Evolutionary conservation across 1,284 basidiomycete species (phyloP).

Genomic region (Cutaneotrichosporon dermatis): DNA sequence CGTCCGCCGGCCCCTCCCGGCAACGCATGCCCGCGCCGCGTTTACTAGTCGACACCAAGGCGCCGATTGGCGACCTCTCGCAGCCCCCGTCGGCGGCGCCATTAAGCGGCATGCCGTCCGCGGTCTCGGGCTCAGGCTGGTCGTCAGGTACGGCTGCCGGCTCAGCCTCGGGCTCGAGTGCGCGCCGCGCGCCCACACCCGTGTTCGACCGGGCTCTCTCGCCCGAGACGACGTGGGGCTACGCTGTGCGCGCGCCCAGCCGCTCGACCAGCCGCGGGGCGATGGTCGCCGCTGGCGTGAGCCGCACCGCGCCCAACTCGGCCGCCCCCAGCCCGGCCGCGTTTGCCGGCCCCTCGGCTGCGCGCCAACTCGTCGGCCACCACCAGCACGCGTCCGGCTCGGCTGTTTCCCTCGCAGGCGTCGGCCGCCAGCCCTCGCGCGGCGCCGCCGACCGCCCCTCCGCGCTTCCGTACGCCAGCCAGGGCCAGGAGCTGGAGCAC

Average conservation of each 20-base stretch:
- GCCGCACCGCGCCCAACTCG: neutral
- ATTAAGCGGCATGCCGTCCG: neutral
- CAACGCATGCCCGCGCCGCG: constrained; percentile 13
- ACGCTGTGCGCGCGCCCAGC: neutral
- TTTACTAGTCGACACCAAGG: constrained; percentile 20
- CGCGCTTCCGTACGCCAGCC: neutral
- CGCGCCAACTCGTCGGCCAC: neutral
- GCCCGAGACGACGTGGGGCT: neutral
- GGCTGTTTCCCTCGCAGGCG: neutral
- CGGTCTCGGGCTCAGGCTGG: neutral
- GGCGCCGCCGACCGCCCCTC: neutral
- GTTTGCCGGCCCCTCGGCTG: neutral
- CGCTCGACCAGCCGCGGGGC: neutral
- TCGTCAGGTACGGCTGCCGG: neutral
- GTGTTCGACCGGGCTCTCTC: neutral
- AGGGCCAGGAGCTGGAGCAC: neutral
- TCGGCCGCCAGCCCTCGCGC: neutral
- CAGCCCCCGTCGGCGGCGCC: neutral
- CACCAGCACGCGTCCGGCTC: neutral
- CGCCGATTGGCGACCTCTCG: neutral
- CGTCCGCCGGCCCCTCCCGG: neutral
- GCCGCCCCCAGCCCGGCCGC: neutral
- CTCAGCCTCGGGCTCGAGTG: too few species aligned
- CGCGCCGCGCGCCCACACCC: too few species aligned
- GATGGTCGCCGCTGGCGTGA: neutral